Evolutionary conservation across 2,329 filamentous ascomycete species (phyloP), one percentile per base, ranked within the genome.

Genomic region (Exophiala sideris): DNA sequence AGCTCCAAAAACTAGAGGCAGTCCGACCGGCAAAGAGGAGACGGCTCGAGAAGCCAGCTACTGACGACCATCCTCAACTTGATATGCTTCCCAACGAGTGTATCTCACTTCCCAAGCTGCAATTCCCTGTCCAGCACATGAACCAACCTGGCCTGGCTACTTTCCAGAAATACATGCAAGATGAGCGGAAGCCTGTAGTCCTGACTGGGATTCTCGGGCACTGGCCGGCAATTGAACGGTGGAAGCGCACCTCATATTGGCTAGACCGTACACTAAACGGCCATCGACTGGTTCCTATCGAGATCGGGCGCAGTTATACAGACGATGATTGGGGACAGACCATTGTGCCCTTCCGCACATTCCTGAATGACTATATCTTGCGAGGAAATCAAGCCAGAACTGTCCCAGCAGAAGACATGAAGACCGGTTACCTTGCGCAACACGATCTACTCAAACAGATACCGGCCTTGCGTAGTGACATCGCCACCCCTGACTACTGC

Each of bases 361-460:
- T 96, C 61, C 73, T 96, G 44, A 62, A 75, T 4, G 69, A 70
- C 1, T 85, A 88, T 65, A 79, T 95, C 55, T 59, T 79, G 66
- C 68, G 54, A 60, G 9, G 24, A 18, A 42, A 41, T 12, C 35
- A 46, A 41, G 10, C 10, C 14, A 14, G 18, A 5, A 12, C 24
- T 11, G n/a, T 11, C 3, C 5, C 61, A 7, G 54, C 51, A 11
- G 52, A 64, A 48, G 60, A 65, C 4, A 56, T 48, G 1, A 64
- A 71, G 38, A 83, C 79, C 8, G 89, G 86, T 10, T 99, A 99
- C 68, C 82, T 99, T 41, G 94, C 94, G 6, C 94, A 99, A 67
- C 90, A 97, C 71, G 84, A 92, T 62, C 80, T 99, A 34, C 86
- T 99, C 64, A 71, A 79, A 0, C 94, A 97, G 67, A 86, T 99